Evolutionary conservation across 2,329 filamentous ascomycete species (phyloP), one percentile per base, ranked within the genome.

Genomic region (Ceratocystis harringtonii): DNA sequence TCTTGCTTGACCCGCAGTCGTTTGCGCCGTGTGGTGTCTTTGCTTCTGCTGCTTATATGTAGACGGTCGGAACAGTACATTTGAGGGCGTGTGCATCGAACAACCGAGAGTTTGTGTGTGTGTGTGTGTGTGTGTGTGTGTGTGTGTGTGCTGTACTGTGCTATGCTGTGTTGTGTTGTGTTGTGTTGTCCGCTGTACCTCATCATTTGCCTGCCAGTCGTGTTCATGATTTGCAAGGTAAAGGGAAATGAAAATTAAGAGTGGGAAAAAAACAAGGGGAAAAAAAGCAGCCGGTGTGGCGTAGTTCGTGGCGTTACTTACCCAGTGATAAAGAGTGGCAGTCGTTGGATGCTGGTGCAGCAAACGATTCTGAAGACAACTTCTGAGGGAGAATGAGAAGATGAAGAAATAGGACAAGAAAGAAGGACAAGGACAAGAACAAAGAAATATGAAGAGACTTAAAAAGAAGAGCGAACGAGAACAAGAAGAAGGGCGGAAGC

Each of bases 391-490:
- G 28, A 57, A 17, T n/a, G 30, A 55, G 15, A 30, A 55, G 28
- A 57, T 19, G 57, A 44, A 64, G 17, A 64, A 32, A 58, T 22
- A 57, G 22, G 4, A 52, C 17, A n/a, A 17, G 45, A 57, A 57
- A 17, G 19, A 50, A 44, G 32, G 62, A 63, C 22, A 50, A 44
- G 32, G 62, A 63, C 22, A 63, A 30, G 45, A 41, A 57, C 32
- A 64, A 28, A 15, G 22, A 52, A 52, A 52, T 52, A 52, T 52
- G 22, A 52, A 52, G 55, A 58, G 32, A 3, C 55, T 58, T 36
- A 36, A 58, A 30, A 58, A 58, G 25, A 8, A n/a, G 32, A 50
- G n/a, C 3, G 22, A 17, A 28, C 8, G 48, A 48, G 17, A 50
- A 45, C 5, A 48, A 62, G n/a, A 62, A 52, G n/a, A 10, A 52